These are phyloP conservation scores for Gossypium lobatum DNA, from an alignment of 441 rosid genomes.

Conservation along the genomic window DNA sequence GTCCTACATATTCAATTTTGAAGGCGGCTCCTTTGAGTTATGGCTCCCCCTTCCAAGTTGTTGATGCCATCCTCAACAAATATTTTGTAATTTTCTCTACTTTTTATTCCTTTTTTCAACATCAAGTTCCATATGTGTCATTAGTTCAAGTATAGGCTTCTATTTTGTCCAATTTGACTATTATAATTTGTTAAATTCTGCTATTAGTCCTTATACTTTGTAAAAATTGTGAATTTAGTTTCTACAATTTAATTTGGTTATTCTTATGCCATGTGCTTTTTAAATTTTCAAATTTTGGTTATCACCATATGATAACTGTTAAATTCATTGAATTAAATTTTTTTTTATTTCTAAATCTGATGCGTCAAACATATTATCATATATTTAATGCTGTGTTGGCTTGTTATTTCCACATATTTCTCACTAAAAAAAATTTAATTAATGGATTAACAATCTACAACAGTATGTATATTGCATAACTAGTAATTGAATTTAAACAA, in stretches of 20 bases:
- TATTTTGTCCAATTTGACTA: not conserved
- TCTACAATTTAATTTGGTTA: not conserved
- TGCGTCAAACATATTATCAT: too few relatives aligned
- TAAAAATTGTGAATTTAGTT: not conserved
- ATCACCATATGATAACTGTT: too few relatives aligned
- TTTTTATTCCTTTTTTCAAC: not conserved
- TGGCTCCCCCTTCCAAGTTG: not conserved
- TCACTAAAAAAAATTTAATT: too few relatives aligned
- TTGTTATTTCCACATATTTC: too few relatives aligned
- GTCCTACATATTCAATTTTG: not conserved
- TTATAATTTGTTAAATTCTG: not conserved
- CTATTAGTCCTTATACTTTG: not conserved
- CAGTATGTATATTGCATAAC: too few relatives aligned
- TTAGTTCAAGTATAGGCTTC: not conserved
- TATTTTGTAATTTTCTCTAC: not conserved
- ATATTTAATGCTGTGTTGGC: too few relatives aligned
- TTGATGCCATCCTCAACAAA: not conserved
- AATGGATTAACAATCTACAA: too few relatives aligned
- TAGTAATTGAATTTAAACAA: too few relatives aligned
- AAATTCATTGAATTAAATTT: too few relatives aligned
- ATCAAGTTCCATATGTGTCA: not conserved
- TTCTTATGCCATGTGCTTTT: too few relatives aligned
- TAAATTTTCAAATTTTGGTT: too few relatives aligned
- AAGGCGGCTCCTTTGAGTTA: not conserved
- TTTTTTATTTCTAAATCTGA: too few relatives aligned